These are phyloP conservation scores for Triangularia setosa DNA, from an alignment of 2,329 filamentous ascomycete species.

Conservation along the genomic window DNA sequence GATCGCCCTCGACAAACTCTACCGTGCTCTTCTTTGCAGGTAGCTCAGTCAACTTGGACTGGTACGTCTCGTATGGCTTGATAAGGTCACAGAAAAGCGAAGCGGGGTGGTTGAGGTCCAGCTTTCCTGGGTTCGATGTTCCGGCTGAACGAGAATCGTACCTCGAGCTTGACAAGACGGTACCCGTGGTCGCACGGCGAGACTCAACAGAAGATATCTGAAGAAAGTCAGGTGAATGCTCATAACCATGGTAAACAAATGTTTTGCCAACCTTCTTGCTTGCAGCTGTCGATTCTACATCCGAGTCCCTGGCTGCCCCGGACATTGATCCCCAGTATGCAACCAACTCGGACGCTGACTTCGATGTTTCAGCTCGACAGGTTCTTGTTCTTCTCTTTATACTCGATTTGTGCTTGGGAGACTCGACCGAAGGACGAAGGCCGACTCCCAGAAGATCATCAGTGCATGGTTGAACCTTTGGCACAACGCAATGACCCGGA, in stretches of 20 bases:
- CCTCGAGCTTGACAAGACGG: neutral
- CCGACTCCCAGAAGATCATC: neutral
- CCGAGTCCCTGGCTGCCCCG: neutral
- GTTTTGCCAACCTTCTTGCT: neutral
- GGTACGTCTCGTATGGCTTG: conserved; percentile 14
- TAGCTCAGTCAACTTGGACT: conserved; percentile 12
- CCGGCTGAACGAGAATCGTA: neutral
- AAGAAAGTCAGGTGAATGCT: neutral
- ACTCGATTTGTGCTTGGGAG: neutral
- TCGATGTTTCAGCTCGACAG: conserved; percentile 5
- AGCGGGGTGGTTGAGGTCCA: conserved; percentile 8
- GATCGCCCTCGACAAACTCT: neutral
- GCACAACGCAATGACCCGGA: neutral
- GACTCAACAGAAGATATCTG: neutral
- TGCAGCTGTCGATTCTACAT: neutral
- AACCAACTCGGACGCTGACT: conserved; percentile 17
- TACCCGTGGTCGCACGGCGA: neutral
- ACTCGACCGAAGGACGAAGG: neutral
- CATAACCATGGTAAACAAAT: neutral
- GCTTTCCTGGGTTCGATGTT: neutral
- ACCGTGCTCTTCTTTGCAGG: conserved; percentile 1
- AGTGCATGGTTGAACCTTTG: conserved; percentile 13
- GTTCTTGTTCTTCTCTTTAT: neutral
- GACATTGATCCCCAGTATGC: conserved; percentile 19
- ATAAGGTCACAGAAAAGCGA: conserved; percentile 18